phyloP scores from a whole-genome alignment of 345 rosid genomes.

The Rhodamnia argentea region DNA sequence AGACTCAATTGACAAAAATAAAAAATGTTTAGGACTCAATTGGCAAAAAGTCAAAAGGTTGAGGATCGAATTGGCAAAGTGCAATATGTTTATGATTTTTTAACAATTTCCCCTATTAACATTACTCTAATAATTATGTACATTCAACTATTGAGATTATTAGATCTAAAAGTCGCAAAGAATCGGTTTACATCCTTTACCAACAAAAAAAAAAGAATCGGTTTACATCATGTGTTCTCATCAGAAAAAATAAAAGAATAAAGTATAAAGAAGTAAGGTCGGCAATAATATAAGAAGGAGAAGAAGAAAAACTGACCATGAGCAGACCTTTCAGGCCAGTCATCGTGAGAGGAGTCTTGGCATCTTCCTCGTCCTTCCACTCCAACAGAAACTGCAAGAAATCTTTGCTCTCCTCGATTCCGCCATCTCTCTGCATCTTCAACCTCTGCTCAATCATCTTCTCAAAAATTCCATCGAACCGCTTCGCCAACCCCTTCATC shows the following conservation, averaged over 20 bases:
- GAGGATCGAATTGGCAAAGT: no score
- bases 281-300: not conserved
- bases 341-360: constrained; percentile 24
- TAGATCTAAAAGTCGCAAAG: not conserved
- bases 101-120: not conserved
- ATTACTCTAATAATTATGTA: not conserved
- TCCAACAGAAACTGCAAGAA: constrained; percentile 19
- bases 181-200: not conserved
- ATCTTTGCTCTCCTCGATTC: constrained; percentile 9
- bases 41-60: no score
- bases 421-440: constrained; percentile 5
- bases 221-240: not conserved
- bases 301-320: constrained; percentile 1
- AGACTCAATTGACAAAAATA: no score
- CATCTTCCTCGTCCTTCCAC: constrained; percentile 9
- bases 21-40: no score
- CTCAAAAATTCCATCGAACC: constrained; percentile 20
- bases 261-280: not conserved
- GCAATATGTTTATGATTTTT: no score
- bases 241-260: not conserved
- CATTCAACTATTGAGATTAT: not conserved
- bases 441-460: not conserved
- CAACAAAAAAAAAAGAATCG: not conserved
- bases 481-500: constrained; percentile 1
- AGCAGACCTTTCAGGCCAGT: constrained; percentile 25